Evolutionary conservation across 1,284 basidiomycete genomes (phyloP), one percentile per base, ranked within the genome.

Genomic region (Phellopilus nigrolimitatus): DNA sequence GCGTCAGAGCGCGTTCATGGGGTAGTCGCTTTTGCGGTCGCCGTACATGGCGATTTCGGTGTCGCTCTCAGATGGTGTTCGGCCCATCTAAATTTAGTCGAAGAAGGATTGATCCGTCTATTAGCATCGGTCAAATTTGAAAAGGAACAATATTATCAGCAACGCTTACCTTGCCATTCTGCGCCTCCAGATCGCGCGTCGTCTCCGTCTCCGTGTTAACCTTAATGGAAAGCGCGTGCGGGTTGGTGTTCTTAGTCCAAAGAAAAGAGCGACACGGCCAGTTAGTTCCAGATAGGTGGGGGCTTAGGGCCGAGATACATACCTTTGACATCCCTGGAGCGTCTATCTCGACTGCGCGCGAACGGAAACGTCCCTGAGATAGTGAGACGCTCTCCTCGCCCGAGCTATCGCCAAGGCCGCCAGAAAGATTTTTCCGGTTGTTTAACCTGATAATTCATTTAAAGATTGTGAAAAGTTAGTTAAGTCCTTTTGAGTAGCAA

Each of bases 201-300:
- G 44, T 52, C 44, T 52, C 50, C 21, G 54, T 52, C 41, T 56
- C 54, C 6, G 54, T 52, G 30, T 52, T 50, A 22, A 56, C 54
- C 34, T 56, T 56, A 31, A 56, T 52, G 13, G 49, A 52, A 9
- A 56, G 25, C 31, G 41, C 33, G n/a, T 34, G 54, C 8, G 43
- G 36, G 12, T 45, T 31, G 15, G 31, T 19, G 15, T 27, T 24
- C 31, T 47, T 15, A 47, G n/a, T n/a, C n/a, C n/a, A 27, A 42
- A 21, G 13, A 22, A 15, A 15, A 40, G 37, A 47, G 38, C n/a
- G n/a, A n/a, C n/a, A n/a, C n/a, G n/a, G n/a, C n/a, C n/a, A n/a
- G n/a, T n/a, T n/a, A n/a, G n/a, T n/a, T n/a, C n/a, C n/a, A n/a
- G n/a, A n/a, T n/a, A n/a, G n/a, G n/a, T n/a, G n/a, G n/a, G n/a